phyloP scores from a whole-genome alignment of 768 basidiomycete species.

The Pleurotus cornucopiae region DNA sequence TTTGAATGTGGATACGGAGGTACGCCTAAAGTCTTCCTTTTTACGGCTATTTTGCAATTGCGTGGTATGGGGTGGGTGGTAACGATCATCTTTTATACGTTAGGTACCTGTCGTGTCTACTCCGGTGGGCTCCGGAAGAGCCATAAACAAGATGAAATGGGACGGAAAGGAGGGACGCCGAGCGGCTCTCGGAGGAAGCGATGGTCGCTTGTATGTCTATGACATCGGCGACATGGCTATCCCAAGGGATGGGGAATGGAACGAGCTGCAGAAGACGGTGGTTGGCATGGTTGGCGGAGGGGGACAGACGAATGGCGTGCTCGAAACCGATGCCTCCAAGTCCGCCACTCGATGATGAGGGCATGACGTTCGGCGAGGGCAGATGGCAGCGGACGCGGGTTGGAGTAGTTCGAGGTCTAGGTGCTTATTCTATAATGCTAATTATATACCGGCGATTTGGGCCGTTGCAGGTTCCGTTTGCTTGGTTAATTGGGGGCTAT shows the following conservation, averaged over 20 bases:
- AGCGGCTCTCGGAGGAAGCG: constrained; percentile 86
- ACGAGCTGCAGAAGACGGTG: constrained; percentile 84
- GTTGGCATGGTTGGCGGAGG: constrained; percentile 64
- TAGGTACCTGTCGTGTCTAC: constrained; percentile 94
- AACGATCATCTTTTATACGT: neutral
- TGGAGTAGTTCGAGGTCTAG: constrained; percentile 4
- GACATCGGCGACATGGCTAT: constrained; percentile 90
- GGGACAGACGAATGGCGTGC: constrained; percentile 37
- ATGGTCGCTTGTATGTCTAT: constrained; percentile 90
- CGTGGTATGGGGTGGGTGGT: neutral
- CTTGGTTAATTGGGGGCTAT: neutral
- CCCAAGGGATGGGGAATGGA: constrained; percentile 91
- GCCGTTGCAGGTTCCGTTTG: neutral
- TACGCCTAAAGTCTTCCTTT: constrained; percentile 30
- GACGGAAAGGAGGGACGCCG: constrained; percentile 90
- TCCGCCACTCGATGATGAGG: constrained; percentile 29
- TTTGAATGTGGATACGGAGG: constrained; percentile 94
- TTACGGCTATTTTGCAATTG: constrained; percentile 2
- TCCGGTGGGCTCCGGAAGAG: constrained; percentile 69
- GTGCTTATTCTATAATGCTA: neutral
- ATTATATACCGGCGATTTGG: neutral
- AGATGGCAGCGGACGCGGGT: neutral
- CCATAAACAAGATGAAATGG: constrained; percentile 95
- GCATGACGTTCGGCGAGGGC: neutral
- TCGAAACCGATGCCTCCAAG: constrained; percentile 25